Percentiles rank a stretch among this genome's conserved stretches.
Conservation (phyloP, 179 eudicot genomes). For the Actinidia polygama region DNA sequence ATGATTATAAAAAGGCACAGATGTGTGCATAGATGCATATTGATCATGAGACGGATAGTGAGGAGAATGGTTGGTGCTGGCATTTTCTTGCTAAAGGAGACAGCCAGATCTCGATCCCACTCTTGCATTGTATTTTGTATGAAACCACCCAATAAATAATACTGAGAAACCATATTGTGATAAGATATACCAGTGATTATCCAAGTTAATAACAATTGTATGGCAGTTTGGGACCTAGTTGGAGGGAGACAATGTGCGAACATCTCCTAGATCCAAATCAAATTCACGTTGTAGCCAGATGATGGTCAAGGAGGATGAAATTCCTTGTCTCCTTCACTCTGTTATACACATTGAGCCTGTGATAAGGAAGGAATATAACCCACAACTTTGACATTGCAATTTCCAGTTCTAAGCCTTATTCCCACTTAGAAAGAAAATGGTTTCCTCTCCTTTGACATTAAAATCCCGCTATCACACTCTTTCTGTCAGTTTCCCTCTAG, state of each 20-base stretch:
- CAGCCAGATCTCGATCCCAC: not conserved
- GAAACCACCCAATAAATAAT: not conserved
- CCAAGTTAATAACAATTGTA: not conserved
- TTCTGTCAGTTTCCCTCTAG: constrained; percentile 38
- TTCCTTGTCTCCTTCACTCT: constrained; percentile 28
- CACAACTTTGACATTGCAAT: not conserved
- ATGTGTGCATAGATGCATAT: not conserved
- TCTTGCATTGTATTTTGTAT: constrained; percentile 6
- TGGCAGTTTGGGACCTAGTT: not conserved
- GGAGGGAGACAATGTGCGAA: constrained; percentile 21
- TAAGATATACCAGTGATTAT: not conserved
- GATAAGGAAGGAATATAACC: not conserved
- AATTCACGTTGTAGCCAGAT: not conserved
- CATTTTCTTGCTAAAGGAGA: not conserved
- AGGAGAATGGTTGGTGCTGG: constrained; percentile 4
- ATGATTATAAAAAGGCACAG: no score
- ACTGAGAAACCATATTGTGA: no score
- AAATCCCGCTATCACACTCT: constrained; percentile 28
- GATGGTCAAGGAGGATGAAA: constrained; percentile 14
- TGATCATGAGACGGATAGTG: no score
- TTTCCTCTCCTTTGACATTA: constrained; percentile 26
- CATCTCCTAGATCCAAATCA: constrained; percentile 17
- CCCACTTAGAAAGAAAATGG: constrained; percentile 18
- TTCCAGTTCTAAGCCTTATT: not conserved
- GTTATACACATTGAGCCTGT: not conserved